Base-by-base conservation (phyloP, 2,329 filamentous ascomycete species). In the Lasiodiplodia citricola region DNA sequence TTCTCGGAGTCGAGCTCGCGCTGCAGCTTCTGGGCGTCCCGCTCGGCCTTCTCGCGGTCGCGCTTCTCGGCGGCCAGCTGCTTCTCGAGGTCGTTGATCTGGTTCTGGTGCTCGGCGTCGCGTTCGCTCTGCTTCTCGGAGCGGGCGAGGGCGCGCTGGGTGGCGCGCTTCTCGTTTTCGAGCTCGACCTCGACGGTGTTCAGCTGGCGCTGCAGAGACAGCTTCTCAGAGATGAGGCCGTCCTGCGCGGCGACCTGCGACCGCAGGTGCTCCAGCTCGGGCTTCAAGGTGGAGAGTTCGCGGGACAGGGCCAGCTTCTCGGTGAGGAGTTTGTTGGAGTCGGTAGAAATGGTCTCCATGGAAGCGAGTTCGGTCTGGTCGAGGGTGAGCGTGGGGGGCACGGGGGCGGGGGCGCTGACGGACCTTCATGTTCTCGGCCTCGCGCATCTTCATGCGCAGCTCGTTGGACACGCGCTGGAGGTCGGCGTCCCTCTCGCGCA, bases 111-210 rank as follows among this genome's bases (percentile, higher is more conserved):
- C 72, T 82, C 83, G 66, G 80, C 83, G 72, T 85, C 84, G 50
- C 82, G 81, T 66, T 84, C 82, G 52, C 81, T 87, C 77, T 76
- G 86, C 76, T 77, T 82, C 58, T 81, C 83, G 72, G 80, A 77
- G 72, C 86, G 85, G 1, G 82, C 82, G 5, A 82, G 73, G 3
- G 86, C 86, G 64, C 90, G 87, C 72, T 90, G 87, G 10, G 87
- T 83, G 3, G 89, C 86, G n/a, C 89, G 87, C 78, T 89, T 95
- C 77, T 96, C 92, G 72, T 92, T 92, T 72, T 94, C 92, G 2
- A 97, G 85, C 73, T 97, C 92, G 54, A 93, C 89, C 78, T 97
- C 92, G 2, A 94, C 80, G 1, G 90, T 89, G 75, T 87, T 90
- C 35, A 97, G 79, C 79, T 96, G 92, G 57, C 92, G 90, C 76